Conservation (phyloP, 495 filamentous ascomycete genomes). For the Hypoxylon lenormandii region DNA sequence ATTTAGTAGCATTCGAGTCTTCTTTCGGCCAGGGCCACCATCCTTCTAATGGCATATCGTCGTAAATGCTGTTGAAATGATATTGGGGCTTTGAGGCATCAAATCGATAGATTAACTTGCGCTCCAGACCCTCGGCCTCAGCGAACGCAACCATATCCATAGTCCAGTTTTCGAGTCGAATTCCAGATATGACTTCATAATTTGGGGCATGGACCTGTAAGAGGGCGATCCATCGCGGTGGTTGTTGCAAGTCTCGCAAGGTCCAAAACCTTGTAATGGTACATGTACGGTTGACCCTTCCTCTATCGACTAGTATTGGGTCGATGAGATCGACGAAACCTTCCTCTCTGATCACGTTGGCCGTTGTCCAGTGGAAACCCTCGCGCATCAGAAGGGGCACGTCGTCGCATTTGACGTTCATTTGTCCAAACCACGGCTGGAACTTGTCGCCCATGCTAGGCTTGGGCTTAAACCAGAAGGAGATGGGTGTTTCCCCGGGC, state of each 20-base stretch:
- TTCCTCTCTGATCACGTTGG: constrained; percentile 37
- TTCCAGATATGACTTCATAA: neutral
- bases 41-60: constrained; percentile 32
- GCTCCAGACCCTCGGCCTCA: constrained; percentile 1
- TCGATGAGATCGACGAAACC: constrained; percentile 14
- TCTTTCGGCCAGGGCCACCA: constrained; percentile 42
- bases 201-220: constrained; percentile 23
- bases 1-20: constrained; percentile 1
- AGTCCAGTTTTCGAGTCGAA: constrained; percentile 19
- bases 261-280: constrained; percentile 16
- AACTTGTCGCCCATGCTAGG: neutral
- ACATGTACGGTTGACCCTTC: neutral
- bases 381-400: constrained; percentile 43
- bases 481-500: constrained; percentile 2
- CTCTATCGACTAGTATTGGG: neutral
- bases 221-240: constrained; percentile 24
- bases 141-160: constrained; percentile 6
- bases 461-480: constrained; percentile 1
- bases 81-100: neutral
- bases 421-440: constrained; percentile 17
- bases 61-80: constrained; percentile 37
- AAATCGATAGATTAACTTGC: constrained; percentile 17
- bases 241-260: constrained; percentile 23
- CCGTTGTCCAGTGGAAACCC: constrained; percentile 32
- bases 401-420: constrained; percentile 27